Evolutionary conservation across 805 yeast genomes (phyloP).

Genomic region (Yamadazyma philogaea): DNA sequence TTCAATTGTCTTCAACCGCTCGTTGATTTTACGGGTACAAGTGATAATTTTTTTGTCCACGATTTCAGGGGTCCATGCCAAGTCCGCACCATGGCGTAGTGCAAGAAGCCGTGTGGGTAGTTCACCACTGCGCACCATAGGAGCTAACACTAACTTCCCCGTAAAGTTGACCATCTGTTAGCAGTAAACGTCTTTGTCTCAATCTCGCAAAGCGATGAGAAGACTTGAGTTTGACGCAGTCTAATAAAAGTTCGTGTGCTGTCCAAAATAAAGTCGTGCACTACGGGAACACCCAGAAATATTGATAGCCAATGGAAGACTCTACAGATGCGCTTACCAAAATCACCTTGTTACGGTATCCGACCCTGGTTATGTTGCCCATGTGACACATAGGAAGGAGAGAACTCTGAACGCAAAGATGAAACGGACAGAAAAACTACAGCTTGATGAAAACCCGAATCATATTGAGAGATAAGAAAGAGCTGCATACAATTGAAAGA

Average conservation of each 20-base stretch:
- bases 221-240: neutral
- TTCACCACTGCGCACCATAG: conserved; percentile 97
- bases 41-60: conserved; percentile 78
- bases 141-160: conserved; percentile 84
- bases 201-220: neutral
- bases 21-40: conserved; percentile 64
- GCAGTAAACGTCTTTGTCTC: neutral
- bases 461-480: too few species aligned
- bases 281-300: too few species aligned
- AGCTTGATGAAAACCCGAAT: too few species aligned
- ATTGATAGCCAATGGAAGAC: neutral
- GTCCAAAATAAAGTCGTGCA: neutral
- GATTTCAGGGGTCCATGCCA: conserved; percentile 94
- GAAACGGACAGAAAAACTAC: too few species aligned
- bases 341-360: neutral
- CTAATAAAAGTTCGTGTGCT: neutral
- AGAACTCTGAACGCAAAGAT: neutral
- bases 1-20: conserved; percentile 56
- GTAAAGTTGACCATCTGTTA: conserved; percentile 44
- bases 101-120: conserved; percentile 84
- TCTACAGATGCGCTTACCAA: neutral
- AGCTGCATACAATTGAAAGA: too few species aligned
- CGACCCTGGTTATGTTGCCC: too few species aligned
- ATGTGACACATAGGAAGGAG: neutral
- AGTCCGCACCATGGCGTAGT: conserved; percentile 81